Conservation (phyloP, 768 basidiomycete species). For the Pisolithus marmoratus region DNA sequence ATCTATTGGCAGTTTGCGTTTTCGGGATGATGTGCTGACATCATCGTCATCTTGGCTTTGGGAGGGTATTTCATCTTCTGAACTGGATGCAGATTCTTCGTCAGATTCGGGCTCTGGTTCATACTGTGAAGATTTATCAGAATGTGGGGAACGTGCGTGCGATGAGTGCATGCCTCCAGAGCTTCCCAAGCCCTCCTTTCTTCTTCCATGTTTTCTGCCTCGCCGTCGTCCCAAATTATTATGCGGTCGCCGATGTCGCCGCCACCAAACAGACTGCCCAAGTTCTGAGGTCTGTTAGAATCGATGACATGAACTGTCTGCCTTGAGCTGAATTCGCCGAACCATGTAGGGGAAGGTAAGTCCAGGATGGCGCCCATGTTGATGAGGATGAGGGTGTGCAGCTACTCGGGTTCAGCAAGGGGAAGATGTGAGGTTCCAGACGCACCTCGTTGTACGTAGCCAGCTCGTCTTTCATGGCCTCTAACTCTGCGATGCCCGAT, state of each 20-base stretch:
- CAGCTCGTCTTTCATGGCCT: slow-evolving; percentile 60
- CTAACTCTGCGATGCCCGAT: slow-evolving; percentile 75
- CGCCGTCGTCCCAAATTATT: slow-evolving; percentile 91
- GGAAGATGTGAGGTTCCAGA: not conserved
- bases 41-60: slow-evolving; percentile 33
- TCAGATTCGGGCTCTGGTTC: slow-evolving; percentile 74
- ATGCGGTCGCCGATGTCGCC: slow-evolving; percentile 66
- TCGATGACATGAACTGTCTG: slow-evolving; percentile 91
- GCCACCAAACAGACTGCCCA: slow-evolving; percentile 76
- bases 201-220: slow-evolving; percentile 59
- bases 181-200: slow-evolving; percentile 83
- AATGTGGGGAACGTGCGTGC: not conserved
- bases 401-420: slow-evolving; percentile 33
- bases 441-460: slow-evolving; percentile 61
- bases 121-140: slow-evolving; percentile 43
- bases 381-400: slow-evolving; percentile 85
- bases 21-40: slow-evolving; percentile 33
- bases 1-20: slow-evolving; percentile 43
- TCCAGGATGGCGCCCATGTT: slow-evolving; percentile 91
- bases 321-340: slow-evolving; percentile 60
- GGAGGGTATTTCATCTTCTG: slow-evolving; percentile 42
- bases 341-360: slow-evolving; percentile 67
- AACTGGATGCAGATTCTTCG: slow-evolving; percentile 42
- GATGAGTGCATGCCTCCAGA: slow-evolving; percentile 53
- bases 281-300: slow-evolving; percentile 83